Evolutionary conservation across 2,329 filamentous ascomycete species (phyloP), one percentile per base, ranked within the genome.

Genomic region (Phialophora verrucosa): DNA sequence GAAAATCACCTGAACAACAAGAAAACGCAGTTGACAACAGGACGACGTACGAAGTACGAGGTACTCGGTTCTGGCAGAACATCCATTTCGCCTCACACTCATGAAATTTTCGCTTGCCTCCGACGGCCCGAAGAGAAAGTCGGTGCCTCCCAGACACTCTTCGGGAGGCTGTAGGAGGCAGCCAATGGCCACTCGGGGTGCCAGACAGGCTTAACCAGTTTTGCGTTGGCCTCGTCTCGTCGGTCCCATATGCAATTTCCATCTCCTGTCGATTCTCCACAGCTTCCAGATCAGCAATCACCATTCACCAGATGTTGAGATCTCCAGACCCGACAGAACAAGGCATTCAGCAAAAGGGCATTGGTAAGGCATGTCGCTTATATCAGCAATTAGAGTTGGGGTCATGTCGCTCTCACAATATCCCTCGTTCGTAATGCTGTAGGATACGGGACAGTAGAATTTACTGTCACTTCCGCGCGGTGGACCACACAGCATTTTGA

Each of bases 131-230:
- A 29, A 35, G 29, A 20, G 11, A 32, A 54, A 55, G 51, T 55
- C 29, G 51, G 32, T 55, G 25, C 14, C 29, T 20, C 44, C 51
- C 38, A 56, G 25, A 56, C 42, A 17, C 17, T 20, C 35, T 35
- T 23, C 35, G 7, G 35, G 23, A 50, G 25, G 57, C 60, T 44
- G 60, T 38, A 3, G 35, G 23, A 25, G 20, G 17, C 35, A 35
- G 51, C 60, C 60, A 63, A 59, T 56, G 50, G 60, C 56, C n/a
- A 49, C 17, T 23, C 7, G 29, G 51, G n/a, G 38, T n/a, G 23
- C 27, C 23, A 29, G 31, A 25, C 27, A 56, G 23, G 25, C 23
- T 27, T 59, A 63, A 53, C 61, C 38, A 56, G 51, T 60, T 63
- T 54, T 20, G 31, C 44, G 25, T 35, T 50, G 35, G 38, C 44